Evolutionary conservation across 179 eudicot genomes (phyloP).

Genomic region (Beta corolliflora): DNA sequence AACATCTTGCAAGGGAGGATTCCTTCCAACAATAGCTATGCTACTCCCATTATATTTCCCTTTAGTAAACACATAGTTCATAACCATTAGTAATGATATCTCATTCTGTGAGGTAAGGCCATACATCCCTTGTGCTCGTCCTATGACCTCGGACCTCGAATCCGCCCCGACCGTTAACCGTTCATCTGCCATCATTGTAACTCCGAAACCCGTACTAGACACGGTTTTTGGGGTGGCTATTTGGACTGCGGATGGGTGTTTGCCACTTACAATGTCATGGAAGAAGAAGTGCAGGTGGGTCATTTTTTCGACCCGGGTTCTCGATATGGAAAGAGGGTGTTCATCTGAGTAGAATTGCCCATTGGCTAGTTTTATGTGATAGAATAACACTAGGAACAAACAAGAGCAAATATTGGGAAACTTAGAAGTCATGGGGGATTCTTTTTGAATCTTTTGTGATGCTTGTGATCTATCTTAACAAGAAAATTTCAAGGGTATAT

Average conservation of each 20-base stretch:
- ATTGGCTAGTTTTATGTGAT: background rate
- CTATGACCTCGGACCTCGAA: slow-evolving; percentile 37
- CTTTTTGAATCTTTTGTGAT: background rate
- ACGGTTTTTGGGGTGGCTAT: slow-evolving; percentile 28
- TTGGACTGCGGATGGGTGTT: slow-evolving; percentile 39
- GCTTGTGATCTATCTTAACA: background rate
- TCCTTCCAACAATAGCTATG: slow-evolving; percentile 41
- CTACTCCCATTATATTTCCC: slow-evolving; percentile 50
- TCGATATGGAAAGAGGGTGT: slow-evolving; percentile 9
- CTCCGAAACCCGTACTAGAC: slow-evolving; percentile 26
- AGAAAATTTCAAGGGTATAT: background rate
- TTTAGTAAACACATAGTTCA: slow-evolving; percentile 39
- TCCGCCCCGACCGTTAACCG: slow-evolving; percentile 34
- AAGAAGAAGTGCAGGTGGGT: slow-evolving; percentile 56
- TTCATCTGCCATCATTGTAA: slow-evolving; percentile 33
- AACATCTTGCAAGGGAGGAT: slow-evolving; percentile 32
- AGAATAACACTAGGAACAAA: background rate
- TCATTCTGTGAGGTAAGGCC: slow-evolving; percentile 34
- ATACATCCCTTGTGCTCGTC: slow-evolving; percentile 54
- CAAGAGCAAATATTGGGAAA: background rate
- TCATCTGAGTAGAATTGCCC: slow-evolving; percentile 8
- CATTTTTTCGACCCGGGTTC: slow-evolving; percentile 24
- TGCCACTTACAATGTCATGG: slow-evolving; percentile 48
- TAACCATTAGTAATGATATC: slow-evolving; percentile 37
- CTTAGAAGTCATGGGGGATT: background rate